phyloP scores from a whole-genome alignment of 225 moss, liverwort and hornwort species.

The Neckera pumila region DNA sequence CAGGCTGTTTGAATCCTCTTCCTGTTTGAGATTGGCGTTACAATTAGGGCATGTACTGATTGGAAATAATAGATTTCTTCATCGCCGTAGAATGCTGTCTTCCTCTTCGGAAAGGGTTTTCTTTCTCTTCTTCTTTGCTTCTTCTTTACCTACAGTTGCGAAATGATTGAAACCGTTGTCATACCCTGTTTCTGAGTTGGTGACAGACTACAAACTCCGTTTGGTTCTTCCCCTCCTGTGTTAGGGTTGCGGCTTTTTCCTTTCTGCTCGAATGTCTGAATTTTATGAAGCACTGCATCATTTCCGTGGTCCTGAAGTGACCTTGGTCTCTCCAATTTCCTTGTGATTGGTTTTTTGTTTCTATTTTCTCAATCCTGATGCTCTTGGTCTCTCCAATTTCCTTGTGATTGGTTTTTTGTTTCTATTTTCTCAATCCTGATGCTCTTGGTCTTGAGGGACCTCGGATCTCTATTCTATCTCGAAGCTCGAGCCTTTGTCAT shows the following conservation, averaged over 20 bases:
- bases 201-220: not conserved
- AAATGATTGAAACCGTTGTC: not conserved
- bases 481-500: not conserved
- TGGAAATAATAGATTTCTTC: not conserved
- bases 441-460: not conserved
- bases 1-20: not conserved
- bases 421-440: not conserved
- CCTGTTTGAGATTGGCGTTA: not conserved
- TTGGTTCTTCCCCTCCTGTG: not conserved
- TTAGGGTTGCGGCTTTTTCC: constrained; percentile 1
- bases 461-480: not conserved
- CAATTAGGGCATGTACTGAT: constrained; percentile 6
- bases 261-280: not conserved
- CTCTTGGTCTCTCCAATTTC: not conserved
- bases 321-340: not conserved
- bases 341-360: not conserved
- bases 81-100: not conserved
- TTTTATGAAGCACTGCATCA: not conserved
- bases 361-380: not conserved
- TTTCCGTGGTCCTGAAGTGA: not conserved
- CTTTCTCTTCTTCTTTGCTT: too few species aligned
- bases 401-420: not conserved
- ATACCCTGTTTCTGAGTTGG: not conserved
- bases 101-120: not conserved
- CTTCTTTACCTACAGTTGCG: not conserved